These are phyloP conservation scores for Bassia scoparia DNA, from an alignment of 148 eudicot species.

Conservation along the genomic window DNA sequence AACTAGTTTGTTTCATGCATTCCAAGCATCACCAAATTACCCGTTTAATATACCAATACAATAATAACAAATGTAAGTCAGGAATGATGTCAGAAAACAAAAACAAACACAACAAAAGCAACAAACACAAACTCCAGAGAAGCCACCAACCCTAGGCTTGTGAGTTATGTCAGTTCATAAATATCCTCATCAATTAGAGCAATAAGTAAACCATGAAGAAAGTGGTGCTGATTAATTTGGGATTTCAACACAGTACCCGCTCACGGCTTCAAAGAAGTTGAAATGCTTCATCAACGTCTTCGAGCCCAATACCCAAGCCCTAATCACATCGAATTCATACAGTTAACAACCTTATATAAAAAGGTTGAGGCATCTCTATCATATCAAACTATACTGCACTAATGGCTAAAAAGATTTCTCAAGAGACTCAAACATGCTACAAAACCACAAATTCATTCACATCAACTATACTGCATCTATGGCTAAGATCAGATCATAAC, in stretches of 20 bases:
- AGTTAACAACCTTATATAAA: constrained; percentile 13
- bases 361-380: background rate
- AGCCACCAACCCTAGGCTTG: background rate
- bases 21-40: no score
- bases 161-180: constrained; percentile 10
- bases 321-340: constrained; percentile 17
- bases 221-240: constrained; percentile 56
- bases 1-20: no score
- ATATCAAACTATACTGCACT: background rate
- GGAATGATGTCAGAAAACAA: background rate
- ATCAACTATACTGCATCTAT: background rate
- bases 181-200: constrained; percentile 67
- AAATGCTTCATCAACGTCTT: constrained; percentile 64
- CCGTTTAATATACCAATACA: no score
- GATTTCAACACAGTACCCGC: constrained; percentile 47
- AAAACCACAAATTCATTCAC: no score
- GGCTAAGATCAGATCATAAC: no score
- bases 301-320: constrained; percentile 72
- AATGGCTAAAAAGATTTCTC: no score
- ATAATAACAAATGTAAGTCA: background rate
- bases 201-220: constrained; percentile 55
- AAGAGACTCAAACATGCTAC: no score
- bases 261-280: constrained; percentile 63
- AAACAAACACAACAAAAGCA: background rate
- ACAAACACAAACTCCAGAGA: background rate